Percentiles rank a stretch among this genome's conserved stretches.
These are phyloP conservation scores for Punctularia strigosozonata DNA, from an alignment of 768 basidiomycete genomes.

Conservation along the genomic window DNA sequence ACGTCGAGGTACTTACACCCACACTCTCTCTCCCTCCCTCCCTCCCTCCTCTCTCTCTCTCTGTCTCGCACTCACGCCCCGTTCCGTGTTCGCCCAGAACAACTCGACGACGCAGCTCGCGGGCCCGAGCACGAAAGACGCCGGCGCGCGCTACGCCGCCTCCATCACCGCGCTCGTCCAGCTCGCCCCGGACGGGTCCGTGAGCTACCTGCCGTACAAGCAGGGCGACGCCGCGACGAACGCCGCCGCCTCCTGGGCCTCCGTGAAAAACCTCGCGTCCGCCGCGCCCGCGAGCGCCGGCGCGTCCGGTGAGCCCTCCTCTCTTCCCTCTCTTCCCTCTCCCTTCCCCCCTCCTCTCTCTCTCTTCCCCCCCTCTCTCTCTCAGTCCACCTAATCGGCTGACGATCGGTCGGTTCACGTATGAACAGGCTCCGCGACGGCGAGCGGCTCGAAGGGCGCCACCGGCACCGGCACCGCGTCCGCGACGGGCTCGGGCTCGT, in stretches of 20 bases:
- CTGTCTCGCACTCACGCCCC: not conserved
- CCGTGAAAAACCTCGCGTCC: constrained; percentile 31
- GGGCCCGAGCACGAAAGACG: constrained; percentile 49
- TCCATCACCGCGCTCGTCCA: constrained; percentile 52
- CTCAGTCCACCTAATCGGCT: too few species aligned
- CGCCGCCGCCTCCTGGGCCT: constrained; percentile 35
- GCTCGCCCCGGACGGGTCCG: constrained; percentile 44
- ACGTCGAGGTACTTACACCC: constrained; percentile 38
- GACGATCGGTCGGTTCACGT: too few species aligned
- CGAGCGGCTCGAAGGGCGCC: too few species aligned
- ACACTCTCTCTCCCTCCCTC: not conserved
- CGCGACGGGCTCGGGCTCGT: too few species aligned
- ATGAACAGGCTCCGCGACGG: too few species aligned
- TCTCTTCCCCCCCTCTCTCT: too few species aligned
- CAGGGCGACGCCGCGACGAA: constrained; percentile 31
- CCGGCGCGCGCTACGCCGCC: constrained; percentile 52
- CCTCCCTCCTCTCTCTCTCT: not conserved
- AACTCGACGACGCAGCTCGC: constrained; percentile 54
- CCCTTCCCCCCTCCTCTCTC: too few species aligned
- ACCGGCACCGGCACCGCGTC: too few species aligned
- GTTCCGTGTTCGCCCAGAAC: constrained; percentile 27
- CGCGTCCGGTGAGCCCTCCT: constrained; percentile 4
- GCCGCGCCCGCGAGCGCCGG: constrained; percentile 25
- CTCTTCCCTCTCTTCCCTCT: too few species aligned
- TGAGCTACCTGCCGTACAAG: constrained; percentile 51